Evolutionary conservation across 768 basidiomycete genomes (phyloP).

Genomic region (Sarcodon sp.): DNA sequence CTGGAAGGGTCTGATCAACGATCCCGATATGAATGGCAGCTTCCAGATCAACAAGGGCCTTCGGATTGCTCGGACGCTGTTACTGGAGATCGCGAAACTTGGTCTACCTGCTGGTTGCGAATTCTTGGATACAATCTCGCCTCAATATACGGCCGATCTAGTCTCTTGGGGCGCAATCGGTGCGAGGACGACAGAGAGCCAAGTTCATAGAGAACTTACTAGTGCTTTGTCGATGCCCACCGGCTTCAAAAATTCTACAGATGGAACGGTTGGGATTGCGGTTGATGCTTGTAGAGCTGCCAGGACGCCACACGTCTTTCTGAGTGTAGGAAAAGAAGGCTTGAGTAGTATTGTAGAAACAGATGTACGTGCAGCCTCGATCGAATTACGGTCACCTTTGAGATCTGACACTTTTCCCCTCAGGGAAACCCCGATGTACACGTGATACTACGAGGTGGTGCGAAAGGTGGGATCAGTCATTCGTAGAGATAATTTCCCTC

Average conservation of each 20-base stretch:
- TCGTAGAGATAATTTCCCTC: not conserved
- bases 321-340: constrained; percentile 95
- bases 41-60: constrained; percentile 98
- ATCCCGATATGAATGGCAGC: constrained; percentile 84
- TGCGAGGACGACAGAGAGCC: constrained; percentile 84
- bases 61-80: constrained; percentile 72
- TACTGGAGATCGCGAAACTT: constrained; percentile 81
- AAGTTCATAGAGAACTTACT: constrained; percentile 83
- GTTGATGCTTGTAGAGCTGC: constrained; percentile 95
- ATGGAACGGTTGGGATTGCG: constrained; percentile 84
- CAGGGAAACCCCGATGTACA: constrained; percentile 90
- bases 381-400: not conserved
- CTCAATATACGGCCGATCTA: constrained; percentile 89
- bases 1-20: constrained; percentile 98
- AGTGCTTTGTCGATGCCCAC: constrained; percentile 90
- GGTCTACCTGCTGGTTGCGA: constrained; percentile 96
- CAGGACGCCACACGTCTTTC: constrained; percentile 83
- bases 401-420: not conserved
- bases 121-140: constrained; percentile 70
- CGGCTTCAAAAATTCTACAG: constrained; percentile 98
- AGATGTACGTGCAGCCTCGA: constrained; percentile 31
- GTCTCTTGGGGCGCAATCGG: constrained; percentile 96
- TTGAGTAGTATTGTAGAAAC: constrained; percentile 93
- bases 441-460: constrained; percentile 86
- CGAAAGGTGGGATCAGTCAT: constrained; percentile 19